Conservation (phyloP, 2,329 filamentous ascomycete species). For the Exserohilum turcica region DNA sequence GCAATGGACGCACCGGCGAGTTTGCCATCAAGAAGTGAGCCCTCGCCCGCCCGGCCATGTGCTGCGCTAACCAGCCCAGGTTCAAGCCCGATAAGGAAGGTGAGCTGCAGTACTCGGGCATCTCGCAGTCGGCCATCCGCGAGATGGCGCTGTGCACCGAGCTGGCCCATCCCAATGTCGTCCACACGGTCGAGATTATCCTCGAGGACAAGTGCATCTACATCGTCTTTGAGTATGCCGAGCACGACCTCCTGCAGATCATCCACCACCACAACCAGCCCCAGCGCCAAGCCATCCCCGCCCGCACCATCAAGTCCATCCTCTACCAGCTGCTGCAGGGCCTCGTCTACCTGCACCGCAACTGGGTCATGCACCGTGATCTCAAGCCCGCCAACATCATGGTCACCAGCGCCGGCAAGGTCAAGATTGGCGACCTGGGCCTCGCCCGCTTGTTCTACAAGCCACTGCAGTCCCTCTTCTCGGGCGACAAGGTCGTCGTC, state of each 20-base stretch:
- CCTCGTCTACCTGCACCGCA: slow-evolving; percentile 90
- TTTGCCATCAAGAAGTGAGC: slow-evolving; percentile 96
- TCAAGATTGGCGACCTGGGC: slow-evolving; percentile 94
- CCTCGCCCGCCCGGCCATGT: slow-evolving; percentile 3
- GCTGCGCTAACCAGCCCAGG: slow-evolving; percentile 45
- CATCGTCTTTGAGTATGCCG: slow-evolving; percentile 99
- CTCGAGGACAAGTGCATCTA: slow-evolving; percentile 98
- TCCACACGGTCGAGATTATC: slow-evolving; percentile 91
- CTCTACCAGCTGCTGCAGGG: slow-evolving; percentile 96
- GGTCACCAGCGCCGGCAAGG: slow-evolving; percentile 86
- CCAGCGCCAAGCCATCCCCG: slow-evolving; percentile 84
- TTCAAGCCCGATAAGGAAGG: slow-evolving; percentile 99
- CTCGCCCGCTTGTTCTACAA: slow-evolving; percentile 93
- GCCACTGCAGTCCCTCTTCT: slow-evolving; percentile 87
- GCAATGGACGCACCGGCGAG: slow-evolving; percentile 74
- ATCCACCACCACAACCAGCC: slow-evolving; percentile 97
- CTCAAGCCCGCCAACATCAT: slow-evolving; percentile 99
- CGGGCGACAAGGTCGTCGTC: slow-evolving; percentile 95
- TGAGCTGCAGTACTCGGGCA: slow-evolving; percentile 94
- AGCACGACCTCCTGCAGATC: slow-evolving; percentile 96
- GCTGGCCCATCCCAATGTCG: slow-evolving; percentile 84
- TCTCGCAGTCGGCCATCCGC: slow-evolving; percentile 94
- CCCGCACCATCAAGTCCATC: slow-evolving; percentile 87
- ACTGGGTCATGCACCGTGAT: slow-evolving; percentile 97
- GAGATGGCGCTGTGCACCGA: slow-evolving; percentile 98